Evolutionary conservation across 768 basidiomycete species (phyloP), one percentile per base, ranked within the genome.

Genomic region (Myochromella boudieri): DNA sequence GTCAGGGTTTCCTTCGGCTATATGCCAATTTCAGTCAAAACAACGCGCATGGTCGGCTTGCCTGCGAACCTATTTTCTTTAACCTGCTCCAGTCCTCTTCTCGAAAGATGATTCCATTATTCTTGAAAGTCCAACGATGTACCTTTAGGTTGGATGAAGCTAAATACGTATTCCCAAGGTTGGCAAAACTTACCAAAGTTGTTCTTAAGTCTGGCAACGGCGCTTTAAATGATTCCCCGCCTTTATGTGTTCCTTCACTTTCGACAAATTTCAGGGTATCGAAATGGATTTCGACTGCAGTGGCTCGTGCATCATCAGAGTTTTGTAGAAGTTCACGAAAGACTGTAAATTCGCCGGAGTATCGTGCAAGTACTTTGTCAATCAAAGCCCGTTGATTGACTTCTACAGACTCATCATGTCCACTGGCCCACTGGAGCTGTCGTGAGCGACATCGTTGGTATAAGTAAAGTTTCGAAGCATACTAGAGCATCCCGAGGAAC

Each of bases 331-430:
- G 78, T 64, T 97, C 95, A 39, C 95, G 70, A 54, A 78, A 78
- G 7, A 78, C 77, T 14, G 94, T 95, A 57, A 94, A 91, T 71
- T 97, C 94, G 42, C 92, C 95, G 10, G 88, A 91, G 68, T 99
- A 99, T 20, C 95, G 77, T 8, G 95, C 93, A 17, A 99, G 81
- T 18, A 98, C 91, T 68, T 94, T 97, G 75, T 97, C 95, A 43
- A 97, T 95, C 47, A 97, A 72, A n/a, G 93, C 94, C 15, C 95
- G 81, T 63, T 95, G 95, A 65, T 95, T 95, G 37, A 95, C 94
- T 67, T 95, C 87, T 0, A 94, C 86, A 0, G 85, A 79, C 59
- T 90, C 88, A 58, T 90, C 88, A 53, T 83, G 75, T 14, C 87
- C 88, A 47, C 61, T 66, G 31, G 68, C 75, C 77, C 76, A 79